Evolutionary conservation across 495 filamentous ascomycete genomes (phyloP).

Genomic region (Usnea hakonensis): DNA sequence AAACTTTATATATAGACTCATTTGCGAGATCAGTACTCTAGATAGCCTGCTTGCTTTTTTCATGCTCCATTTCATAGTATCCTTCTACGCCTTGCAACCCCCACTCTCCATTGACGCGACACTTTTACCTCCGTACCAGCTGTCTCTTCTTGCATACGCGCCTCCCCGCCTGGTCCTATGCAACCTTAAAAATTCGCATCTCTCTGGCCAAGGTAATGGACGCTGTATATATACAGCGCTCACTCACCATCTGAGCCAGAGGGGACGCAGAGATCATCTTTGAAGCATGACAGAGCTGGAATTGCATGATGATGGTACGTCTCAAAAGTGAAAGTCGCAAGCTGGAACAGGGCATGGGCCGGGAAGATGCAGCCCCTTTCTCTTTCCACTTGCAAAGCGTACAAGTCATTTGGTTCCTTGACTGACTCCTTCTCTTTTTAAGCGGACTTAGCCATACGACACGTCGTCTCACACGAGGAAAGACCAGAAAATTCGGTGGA

Average conservation of each 20-base stretch:
- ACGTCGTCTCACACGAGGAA: constrained; percentile 17
- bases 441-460: constrained; percentile 9
- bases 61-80: not conserved
- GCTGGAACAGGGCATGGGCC: not conserved
- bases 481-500: not conserved
- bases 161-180: constrained; percentile 6
- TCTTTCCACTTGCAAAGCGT: not conserved
- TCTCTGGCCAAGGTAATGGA: constrained; percentile 14
- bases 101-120: not conserved
- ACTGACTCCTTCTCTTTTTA: not conserved
- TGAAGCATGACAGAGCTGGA: constrained; percentile 16
- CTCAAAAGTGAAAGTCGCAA: not conserved
- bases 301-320: constrained; percentile 13
- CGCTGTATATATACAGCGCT: constrained; percentile 5
- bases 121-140: too few species aligned
- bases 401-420: not conserved
- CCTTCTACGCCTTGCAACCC: not conserved
- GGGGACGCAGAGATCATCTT: not conserved
- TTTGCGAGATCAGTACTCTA: not conserved
- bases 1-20: not conserved
- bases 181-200: constrained; percentile 5
- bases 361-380: not conserved
- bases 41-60: not conserved
- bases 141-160: not conserved
- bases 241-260: constrained; percentile 7